A percentile compares a stretch with the other conserved stretches of the same genome.
Evolutionary conservation across 805 yeast species (phyloP).

Genomic region (Naumovozyma baii): DNA sequence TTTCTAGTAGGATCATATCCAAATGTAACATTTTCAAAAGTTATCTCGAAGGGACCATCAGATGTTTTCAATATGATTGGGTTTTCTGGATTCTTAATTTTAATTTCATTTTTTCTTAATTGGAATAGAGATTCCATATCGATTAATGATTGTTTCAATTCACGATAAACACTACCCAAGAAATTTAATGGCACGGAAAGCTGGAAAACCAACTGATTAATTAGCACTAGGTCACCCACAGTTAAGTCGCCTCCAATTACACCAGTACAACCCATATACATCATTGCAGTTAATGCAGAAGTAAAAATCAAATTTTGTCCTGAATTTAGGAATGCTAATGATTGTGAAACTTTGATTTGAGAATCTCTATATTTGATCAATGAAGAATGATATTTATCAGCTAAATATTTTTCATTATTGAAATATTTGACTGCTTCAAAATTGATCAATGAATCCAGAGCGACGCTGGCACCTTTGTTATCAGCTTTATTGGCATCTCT

Average conservation of each 20-base stretch:
- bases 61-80: conserved; percentile 39
- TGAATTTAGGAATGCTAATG: conserved; percentile 65
- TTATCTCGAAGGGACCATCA: conserved; percentile 58
- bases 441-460: conserved; percentile 86
- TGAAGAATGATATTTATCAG: conserved; percentile 68
- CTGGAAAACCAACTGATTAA: conserved; percentile 93
- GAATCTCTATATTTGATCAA: conserved; percentile 59
- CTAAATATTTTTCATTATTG: conserved; percentile 79
- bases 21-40: conserved; percentile 83
- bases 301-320: conserved; percentile 80
- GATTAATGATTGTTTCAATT: conserved; percentile 79
- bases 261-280: conserved; percentile 96
- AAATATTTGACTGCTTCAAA: conserved; percentile 92
- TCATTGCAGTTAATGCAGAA: conserved; percentile 86
- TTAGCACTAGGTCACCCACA: conserved; percentile 90
- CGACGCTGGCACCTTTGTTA: conserved; percentile 89
- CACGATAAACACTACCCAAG: conserved; percentile 91
- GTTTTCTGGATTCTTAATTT: conserved; percentile 43
- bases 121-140: conserved; percentile 95
- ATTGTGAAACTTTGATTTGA: conserved; percentile 73
- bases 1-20: conserved; percentile 87
- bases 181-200: conserved; percentile 90
- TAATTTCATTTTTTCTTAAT: conserved; percentile 64
- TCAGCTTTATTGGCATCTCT: conserved; percentile 87
- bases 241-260: conserved; percentile 74